Conservation (phyloP, 306 rosid genomes). For the Medicago arabica region DNA sequence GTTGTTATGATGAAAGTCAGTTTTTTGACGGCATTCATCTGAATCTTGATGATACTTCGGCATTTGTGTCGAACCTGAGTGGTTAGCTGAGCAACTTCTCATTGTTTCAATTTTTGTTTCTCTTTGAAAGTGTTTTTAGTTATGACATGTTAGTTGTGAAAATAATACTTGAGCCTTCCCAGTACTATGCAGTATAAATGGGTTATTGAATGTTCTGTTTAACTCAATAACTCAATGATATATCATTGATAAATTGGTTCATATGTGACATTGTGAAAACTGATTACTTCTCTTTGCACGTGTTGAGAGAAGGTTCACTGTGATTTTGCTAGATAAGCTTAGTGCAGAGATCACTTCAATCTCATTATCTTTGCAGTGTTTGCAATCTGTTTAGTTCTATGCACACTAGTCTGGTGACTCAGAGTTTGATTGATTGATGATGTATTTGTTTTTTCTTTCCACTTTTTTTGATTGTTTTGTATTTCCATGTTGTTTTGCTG, state of each 20-base stretch:
- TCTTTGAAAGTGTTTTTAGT: background rate
- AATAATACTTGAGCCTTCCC: background rate
- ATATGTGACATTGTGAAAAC: background rate
- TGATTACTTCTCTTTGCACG: too few species aligned
- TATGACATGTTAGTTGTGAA: background rate
- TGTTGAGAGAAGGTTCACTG: too few species aligned
- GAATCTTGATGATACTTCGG: conserved; percentile 46
- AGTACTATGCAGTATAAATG: background rate
- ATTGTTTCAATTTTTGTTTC: background rate
- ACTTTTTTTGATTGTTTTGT: background rate
- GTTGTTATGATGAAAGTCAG: conserved; percentile 3
- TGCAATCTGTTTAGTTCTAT: background rate
- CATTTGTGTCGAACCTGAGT: conserved; percentile 52
- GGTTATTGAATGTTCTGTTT: background rate
- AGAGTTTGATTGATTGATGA: background rate
- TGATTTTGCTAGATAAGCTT: too few species aligned
- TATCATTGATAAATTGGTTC: background rate
- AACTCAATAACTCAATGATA: background rate
- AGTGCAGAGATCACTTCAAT: too few species aligned
- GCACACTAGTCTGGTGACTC: background rate
- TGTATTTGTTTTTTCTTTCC: background rate
- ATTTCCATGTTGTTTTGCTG: conserved; percentile 6
- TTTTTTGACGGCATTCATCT: conserved; percentile 40
- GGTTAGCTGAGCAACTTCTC: conserved; percentile 53
- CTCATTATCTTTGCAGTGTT: background rate